A percentile compares a stretch with the other conserved stretches of the same genome.
Conservation (phyloP, 345 rosid species). For the Erodium maritimum region DNA sequence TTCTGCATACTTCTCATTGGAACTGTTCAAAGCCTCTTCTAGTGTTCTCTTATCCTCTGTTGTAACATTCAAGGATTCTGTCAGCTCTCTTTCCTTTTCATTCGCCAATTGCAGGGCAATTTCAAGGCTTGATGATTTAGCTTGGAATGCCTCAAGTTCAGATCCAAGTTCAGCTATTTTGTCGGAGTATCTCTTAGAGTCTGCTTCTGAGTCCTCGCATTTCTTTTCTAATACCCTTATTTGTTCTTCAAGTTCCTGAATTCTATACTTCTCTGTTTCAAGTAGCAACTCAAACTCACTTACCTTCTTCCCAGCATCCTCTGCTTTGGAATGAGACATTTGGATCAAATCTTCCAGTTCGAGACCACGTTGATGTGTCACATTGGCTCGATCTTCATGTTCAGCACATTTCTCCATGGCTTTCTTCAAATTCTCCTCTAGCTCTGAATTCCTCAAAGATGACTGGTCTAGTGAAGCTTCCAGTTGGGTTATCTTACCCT, state of each 20-base stretch:
- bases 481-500: constrained; percentile 35
- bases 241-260: constrained; percentile 89
- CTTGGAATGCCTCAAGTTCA: constrained; percentile 63
- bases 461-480: constrained; percentile 48
- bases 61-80: constrained; percentile 38
- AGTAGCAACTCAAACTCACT: constrained; percentile 79
- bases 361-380: constrained; percentile 49
- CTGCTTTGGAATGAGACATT: constrained; percentile 53
- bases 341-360: constrained; percentile 61
- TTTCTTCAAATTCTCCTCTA: constrained; percentile 47
- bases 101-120: constrained; percentile 43
- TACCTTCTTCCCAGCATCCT: constrained; percentile 55
- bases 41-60: constrained; percentile 56
- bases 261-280: constrained; percentile 78
- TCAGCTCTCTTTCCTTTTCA: constrained; percentile 53
- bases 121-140: constrained; percentile 62
- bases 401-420: constrained; percentile 44
- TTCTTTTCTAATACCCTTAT: constrained; percentile 53
- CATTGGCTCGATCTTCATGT: constrained; percentile 54
- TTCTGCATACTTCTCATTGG: constrained; percentile 46
- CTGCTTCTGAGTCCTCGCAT: constrained; percentile 50
- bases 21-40: constrained; percentile 42
- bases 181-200: constrained; percentile 33
- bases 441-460: constrained; percentile 32
- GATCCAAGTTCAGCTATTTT: constrained; percentile 54